Percentiles rank a stretch among this genome's conserved stretches.
Evolutionary conservation across 139 green algal species (phyloP).

Genomic region (Nannochloris sp.): DNA sequence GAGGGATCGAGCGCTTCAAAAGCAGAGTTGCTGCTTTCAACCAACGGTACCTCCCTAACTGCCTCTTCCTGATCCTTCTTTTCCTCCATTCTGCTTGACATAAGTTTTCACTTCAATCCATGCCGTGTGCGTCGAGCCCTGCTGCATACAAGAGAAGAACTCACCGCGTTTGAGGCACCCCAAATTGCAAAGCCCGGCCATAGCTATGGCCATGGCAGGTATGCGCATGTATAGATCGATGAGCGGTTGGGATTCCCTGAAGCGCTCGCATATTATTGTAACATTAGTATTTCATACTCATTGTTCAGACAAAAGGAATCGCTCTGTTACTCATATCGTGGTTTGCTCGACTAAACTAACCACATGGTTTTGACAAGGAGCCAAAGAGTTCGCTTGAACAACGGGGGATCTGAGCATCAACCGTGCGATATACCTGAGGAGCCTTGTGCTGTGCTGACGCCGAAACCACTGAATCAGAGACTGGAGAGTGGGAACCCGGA

Average conservation of each 20-base stretch:
- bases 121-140: too few species aligned
- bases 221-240: too few species aligned
- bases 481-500: too few species aligned
- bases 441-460: neutral
- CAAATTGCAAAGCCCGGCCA: too few species aligned
- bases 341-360: neutral
- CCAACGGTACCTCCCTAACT: neutral
- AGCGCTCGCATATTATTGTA: too few species aligned
- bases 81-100: neutral
- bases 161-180: too few species aligned
- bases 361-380: constrained; percentile 1
- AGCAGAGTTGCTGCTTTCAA: neutral
- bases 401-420: neutral
- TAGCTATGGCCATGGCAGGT: too few species aligned
- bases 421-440: neutral
- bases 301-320: neutral
- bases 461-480: neutral
- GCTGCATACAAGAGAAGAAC: too few species aligned
- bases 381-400: constrained; percentile 2
- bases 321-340: neutral
- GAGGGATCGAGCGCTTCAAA: neutral
- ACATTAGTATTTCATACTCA: too few species aligned
- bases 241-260: too few species aligned
- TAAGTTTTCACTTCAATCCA: too few species aligned
- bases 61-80: constrained; percentile 1